A percentile compares a stretch with the other conserved stretches of the same genome.
These are phyloP conservation scores for Cyberlindnera suaveolens DNA, from an alignment of 805 yeast genomes.

Conservation along the genomic window DNA sequence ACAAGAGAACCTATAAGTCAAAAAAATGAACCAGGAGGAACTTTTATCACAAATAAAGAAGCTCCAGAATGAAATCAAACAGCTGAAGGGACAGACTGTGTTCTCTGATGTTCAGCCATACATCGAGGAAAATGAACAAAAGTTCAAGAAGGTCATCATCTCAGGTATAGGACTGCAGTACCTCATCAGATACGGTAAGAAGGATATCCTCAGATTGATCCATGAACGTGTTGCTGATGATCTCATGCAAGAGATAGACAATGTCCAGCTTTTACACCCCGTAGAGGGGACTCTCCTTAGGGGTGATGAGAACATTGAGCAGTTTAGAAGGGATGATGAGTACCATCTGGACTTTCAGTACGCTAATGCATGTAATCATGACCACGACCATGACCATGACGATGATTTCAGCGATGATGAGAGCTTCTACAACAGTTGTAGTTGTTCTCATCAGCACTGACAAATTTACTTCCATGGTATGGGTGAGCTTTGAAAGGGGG, in stretches of 20 bases:
- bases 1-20: not conserved
- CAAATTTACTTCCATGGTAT: not conserved
- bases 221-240: slow-evolving; percentile 19
- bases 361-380: slow-evolving; percentile 4
- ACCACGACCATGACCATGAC: slow-evolving; percentile 9
- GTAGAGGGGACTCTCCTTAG: slow-evolving; percentile 12
- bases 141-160: slow-evolving; percentile 15
- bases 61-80: slow-evolving; percentile 18
- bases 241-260: slow-evolving; percentile 10
- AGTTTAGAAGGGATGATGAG: slow-evolving; percentile 10
- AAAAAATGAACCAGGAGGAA: not conserved
- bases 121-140: slow-evolving; percentile 14
- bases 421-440: slow-evolving; percentile 20
- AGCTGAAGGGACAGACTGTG: slow-evolving; percentile 19
- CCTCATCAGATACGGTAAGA: slow-evolving; percentile 12
- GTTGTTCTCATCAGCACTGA: slow-evolving; percentile 19
- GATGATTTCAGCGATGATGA: slow-evolving; percentile 23
- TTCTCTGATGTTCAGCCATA: slow-evolving; percentile 22
- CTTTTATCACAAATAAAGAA: slow-evolving; percentile 10
- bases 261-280: slow-evolving; percentile 17
- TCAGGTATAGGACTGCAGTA: slow-evolving; percentile 16
- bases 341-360: slow-evolving; percentile 18
- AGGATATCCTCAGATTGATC: slow-evolving; percentile 11
- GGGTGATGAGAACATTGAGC: slow-evolving; percentile 11
- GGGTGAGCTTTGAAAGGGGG: not conserved